A percentile compares a stretch with the other conserved stretches of the same genome.
These are phyloP conservation scores for Pseudofabraea citricarpa DNA, from an alignment of 2,329 filamentous ascomycete genomes.

Conservation along the genomic window DNA sequence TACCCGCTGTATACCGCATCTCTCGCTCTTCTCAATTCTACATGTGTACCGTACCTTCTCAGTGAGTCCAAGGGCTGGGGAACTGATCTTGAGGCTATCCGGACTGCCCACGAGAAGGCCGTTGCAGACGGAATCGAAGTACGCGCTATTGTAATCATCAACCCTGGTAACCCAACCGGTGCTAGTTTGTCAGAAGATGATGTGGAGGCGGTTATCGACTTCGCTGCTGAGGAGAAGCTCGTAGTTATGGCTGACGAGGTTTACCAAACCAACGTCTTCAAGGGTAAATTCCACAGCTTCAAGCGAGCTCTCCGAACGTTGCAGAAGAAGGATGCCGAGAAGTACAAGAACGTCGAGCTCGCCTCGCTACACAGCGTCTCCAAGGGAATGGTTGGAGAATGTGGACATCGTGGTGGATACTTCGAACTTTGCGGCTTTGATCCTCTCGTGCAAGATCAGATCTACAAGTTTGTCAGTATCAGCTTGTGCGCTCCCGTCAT, in stretches of 20 bases:
- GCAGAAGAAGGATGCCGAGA: slow-evolving; percentile 68
- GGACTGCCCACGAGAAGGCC: slow-evolving; percentile 67
- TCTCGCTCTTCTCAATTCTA: slow-evolving; percentile 77
- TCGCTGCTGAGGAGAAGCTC: slow-evolving; percentile 78
- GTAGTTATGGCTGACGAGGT: slow-evolving; percentile 95
- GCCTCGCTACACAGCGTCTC: slow-evolving; percentile 89
- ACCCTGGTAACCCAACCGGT: slow-evolving; percentile 96
- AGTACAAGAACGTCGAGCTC: slow-evolving; percentile 82
- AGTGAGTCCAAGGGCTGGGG: slow-evolving; percentile 85
- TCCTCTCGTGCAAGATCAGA: slow-evolving; percentile 77
- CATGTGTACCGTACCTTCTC: slow-evolving; percentile 88
- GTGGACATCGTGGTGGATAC: slow-evolving; percentile 94
- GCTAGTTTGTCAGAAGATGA: slow-evolving; percentile 76
- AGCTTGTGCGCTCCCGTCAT: slow-evolving; percentile 93
- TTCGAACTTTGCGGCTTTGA: slow-evolving; percentile 95
- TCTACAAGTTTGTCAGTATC: slow-evolving; percentile 99
- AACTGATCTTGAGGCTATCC: slow-evolving; percentile 78
- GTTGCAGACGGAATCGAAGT: slow-evolving; percentile 76
- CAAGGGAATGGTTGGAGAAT: slow-evolving; percentile 99
- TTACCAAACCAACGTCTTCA: slow-evolving; percentile 98
- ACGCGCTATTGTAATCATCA: slow-evolving; percentile 93
- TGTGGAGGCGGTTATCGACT: slow-evolving; percentile 78
- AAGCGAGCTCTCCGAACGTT: slow-evolving; percentile 80
- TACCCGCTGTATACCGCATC: slow-evolving; percentile 98
- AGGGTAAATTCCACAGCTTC: slow-evolving; percentile 92